Evolutionary conservation across 192 early-diverging fungal species (phyloP).

Genomic region (Backusella macrospora): DNA sequence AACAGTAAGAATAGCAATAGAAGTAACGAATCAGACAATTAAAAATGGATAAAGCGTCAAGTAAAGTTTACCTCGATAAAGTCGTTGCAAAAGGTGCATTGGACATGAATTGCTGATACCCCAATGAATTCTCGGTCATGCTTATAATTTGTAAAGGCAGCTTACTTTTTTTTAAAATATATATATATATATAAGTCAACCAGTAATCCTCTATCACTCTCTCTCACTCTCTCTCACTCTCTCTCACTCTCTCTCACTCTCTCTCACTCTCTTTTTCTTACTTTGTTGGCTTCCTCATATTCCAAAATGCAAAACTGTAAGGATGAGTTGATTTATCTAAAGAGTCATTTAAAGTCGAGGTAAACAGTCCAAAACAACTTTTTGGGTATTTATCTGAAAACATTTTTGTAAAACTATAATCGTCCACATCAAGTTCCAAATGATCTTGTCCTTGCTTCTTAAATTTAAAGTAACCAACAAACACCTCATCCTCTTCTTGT

Average conservation of each 20-base stretch:
- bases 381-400: slow-evolving; percentile 11
- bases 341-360: neutral
- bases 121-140: neutral
- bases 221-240: neutral
- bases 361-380: slow-evolving; percentile 8
- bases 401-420: neutral
- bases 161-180: neutral
- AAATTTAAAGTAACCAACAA: neutral
- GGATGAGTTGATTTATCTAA: neutral
- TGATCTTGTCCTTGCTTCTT: neutral
- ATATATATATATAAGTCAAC: too few species aligned
- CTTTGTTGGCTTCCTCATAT: slow-evolving; percentile 2
- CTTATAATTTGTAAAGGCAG: slow-evolving; percentile 1
- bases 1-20: neutral
- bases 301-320: slow-evolving; percentile 1
- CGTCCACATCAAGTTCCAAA: neutral
- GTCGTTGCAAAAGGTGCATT: neutral
- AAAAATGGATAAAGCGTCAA: too few species aligned
- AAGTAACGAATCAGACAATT: neutral
- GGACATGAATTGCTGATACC: neutral
- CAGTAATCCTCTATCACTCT: neutral
- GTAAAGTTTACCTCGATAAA: neutral
- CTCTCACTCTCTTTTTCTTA: neutral
- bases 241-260: neutral
- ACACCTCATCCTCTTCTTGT: slow-evolving; percentile 1